Evolutionary conservation across 768 basidiomycete genomes (phyloP).

Genomic region (Kwoniella mangroviensis): DNA sequence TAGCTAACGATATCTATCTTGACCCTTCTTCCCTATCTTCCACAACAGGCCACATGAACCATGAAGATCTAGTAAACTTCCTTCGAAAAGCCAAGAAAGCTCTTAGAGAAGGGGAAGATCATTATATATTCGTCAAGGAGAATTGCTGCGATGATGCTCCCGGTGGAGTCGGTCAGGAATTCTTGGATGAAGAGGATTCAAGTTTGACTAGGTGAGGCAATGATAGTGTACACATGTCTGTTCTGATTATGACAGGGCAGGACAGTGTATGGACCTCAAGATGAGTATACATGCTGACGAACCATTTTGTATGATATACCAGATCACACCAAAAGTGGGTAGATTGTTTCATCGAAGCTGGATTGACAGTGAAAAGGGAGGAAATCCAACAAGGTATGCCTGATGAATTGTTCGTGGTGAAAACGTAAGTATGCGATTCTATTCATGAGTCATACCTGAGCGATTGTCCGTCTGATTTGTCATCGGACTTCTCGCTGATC

Average conservation of each 20-base stretch:
- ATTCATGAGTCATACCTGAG: no score
- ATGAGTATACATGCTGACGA: not conserved
- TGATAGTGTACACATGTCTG: no score
- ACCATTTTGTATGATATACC: constrained; percentile 4
- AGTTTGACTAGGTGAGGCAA: constrained; percentile 78
- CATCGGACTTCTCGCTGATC: no score
- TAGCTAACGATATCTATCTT: no score
- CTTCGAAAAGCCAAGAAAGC: constrained; percentile 69
- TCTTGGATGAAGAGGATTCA: constrained; percentile 86
- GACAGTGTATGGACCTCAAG: no score
- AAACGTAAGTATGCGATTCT: constrained; percentile 66
- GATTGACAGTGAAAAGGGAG: constrained; percentile 72
- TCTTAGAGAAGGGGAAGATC: constrained; percentile 60
- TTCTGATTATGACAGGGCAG: no score
- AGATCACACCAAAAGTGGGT: constrained; percentile 88
- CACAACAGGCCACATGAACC: constrained; percentile 66
- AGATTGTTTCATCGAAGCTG: constrained; percentile 72
- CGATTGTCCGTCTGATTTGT: no score
- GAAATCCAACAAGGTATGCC: constrained; percentile 84
- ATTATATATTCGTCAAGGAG: constrained; percentile 82
- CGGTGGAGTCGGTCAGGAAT: constrained; percentile 63
- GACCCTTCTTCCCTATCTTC: no score
- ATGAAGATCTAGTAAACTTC: constrained; percentile 77
- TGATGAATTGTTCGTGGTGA: constrained; percentile 77
- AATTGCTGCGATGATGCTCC: constrained; percentile 72